Percentiles rank a stretch among this genome's conserved stretches.
Conservation (phyloP, 495 filamentous ascomycete species). For the Entonaema liquescens region DNA sequence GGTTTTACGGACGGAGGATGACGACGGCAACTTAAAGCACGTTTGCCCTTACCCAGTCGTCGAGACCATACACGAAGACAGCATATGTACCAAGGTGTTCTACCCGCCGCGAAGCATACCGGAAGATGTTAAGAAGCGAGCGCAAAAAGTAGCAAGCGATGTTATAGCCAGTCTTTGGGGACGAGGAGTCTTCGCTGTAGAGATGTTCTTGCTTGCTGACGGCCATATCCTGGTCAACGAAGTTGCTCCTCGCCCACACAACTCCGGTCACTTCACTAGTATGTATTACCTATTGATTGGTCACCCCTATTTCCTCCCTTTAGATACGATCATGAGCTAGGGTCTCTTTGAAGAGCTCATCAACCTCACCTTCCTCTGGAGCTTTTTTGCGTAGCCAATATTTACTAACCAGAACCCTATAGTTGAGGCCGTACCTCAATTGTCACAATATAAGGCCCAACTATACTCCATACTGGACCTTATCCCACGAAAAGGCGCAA, state of each 20-base stretch:
- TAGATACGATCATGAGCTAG: background rate
- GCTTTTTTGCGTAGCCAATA: background rate
- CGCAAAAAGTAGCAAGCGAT: conserved; percentile 78
- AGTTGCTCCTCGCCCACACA: conserved; percentile 94
- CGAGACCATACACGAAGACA: conserved; percentile 95
- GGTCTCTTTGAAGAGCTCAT: background rate
- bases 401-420: conserved; percentile 6
- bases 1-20: conserved; percentile 89
- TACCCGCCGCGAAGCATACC: conserved; percentile 80
- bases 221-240: conserved; percentile 85
- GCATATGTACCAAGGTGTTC: conserved; percentile 93
- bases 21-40: conserved; percentile 55
- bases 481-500: conserved; percentile 66
- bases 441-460: conserved; percentile 93
- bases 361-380: background rate
- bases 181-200: conserved; percentile 93
- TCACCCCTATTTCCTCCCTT: background rate
- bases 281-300: background rate
- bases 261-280: conserved; percentile 94
- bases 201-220: conserved; percentile 92
- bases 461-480: conserved; percentile 86
- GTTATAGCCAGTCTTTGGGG: conserved; percentile 84
- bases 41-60: conserved; percentile 85
- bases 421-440: conserved; percentile 80
- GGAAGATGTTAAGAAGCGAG: conserved; percentile 65